These are phyloP conservation scores for Porcisia deanei DNA, from an alignment of 208 protist genomes.

Conservation along the genomic window DNA sequence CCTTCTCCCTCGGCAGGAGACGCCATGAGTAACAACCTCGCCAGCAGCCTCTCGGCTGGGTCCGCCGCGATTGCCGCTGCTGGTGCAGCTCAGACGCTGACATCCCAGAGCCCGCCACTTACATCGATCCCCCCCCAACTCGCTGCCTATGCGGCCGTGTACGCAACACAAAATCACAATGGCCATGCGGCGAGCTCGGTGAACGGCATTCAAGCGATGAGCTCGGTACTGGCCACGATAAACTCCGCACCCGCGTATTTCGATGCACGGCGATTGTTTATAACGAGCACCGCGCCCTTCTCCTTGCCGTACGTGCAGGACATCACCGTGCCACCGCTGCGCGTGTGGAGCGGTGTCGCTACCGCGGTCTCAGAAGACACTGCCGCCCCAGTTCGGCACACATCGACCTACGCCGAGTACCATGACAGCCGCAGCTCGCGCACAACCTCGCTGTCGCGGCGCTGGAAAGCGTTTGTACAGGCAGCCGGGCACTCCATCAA, in stretches of 20 bases:
- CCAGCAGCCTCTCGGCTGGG: background rate
- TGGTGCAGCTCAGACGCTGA: background rate
- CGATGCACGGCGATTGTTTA: slow-evolving; percentile 55
- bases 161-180: background rate
- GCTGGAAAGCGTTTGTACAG: slow-evolving; percentile 38
- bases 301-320: slow-evolving; percentile 74
- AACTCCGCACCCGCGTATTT: slow-evolving; percentile 26
- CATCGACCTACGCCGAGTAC: slow-evolving; percentile 54
- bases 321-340: slow-evolving; percentile 33
- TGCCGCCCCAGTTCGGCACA: slow-evolving; percentile 18
- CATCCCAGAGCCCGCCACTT: background rate
- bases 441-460: slow-evolving; percentile 33
- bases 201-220: slow-evolving; percentile 8
- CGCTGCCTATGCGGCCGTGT: slow-evolving; percentile 1
- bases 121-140: background rate
- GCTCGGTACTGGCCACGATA: slow-evolving; percentile 2
- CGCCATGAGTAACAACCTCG: background rate
- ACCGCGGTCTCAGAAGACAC: slow-evolving; percentile 32
- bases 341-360: slow-evolving; percentile 31
- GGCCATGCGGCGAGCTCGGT: background rate
- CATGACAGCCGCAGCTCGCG: slow-evolving; percentile 35
- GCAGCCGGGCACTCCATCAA: slow-evolving; percentile 43
- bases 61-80: slow-evolving; percentile 3
- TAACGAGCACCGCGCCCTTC: slow-evolving; percentile 73
- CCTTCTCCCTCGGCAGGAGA: slow-evolving; percentile 12